phyloP scores from a whole-genome alignment of 2,329 filamentous ascomycete species.

The Acrocalymma vagum region DNA sequence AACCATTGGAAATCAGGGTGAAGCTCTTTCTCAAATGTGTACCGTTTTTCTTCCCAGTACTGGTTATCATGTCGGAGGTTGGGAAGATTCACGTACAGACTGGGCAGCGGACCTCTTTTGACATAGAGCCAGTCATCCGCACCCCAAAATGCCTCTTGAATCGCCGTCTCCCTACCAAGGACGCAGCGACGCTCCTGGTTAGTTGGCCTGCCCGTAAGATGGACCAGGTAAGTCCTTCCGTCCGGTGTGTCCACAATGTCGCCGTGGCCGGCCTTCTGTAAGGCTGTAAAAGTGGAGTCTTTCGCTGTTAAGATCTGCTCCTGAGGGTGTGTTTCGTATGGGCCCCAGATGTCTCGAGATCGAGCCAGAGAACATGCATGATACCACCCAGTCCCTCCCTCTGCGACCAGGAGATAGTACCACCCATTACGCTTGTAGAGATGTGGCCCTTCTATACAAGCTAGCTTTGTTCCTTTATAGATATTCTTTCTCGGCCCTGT shows the following conservation, averaged over 20 bases:
- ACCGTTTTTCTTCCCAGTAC: constrained; percentile 53
- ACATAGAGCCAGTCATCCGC: constrained; percentile 69
- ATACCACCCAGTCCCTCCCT: constrained; percentile 50
- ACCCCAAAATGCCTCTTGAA: constrained; percentile 67
- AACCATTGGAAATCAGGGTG: constrained; percentile 66
- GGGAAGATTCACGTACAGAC: constrained; percentile 51
- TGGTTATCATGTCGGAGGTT: constrained; percentile 34
- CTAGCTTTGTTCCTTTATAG: constrained; percentile 64
- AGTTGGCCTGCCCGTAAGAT: constrained; percentile 43
- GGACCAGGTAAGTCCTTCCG: constrained; percentile 44
- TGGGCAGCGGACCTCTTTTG: constrained; percentile 60
- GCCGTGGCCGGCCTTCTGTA: constrained; percentile 47
- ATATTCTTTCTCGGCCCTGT: constrained; percentile 63
- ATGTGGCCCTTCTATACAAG: constrained; percentile 47
- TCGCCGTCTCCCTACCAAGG: constrained; percentile 48
- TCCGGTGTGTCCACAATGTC: constrained; percentile 46
- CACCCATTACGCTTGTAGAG: constrained; percentile 46
- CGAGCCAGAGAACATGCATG: constrained; percentile 51
- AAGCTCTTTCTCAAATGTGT: constrained; percentile 58
- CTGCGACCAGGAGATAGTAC: constrained; percentile 47
- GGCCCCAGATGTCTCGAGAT: constrained; percentile 49
- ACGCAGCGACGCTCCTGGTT: constrained; percentile 45
- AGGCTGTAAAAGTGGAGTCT: constrained; percentile 39
- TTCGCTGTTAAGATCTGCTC: constrained; percentile 54
- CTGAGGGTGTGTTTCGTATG: constrained; percentile 49